Percentiles rank a stretch among this genome's conserved stretches.
Evolutionary conservation across 2,329 filamentous ascomycete species (phyloP).

Genomic region (Aureobasidium mangrovei): DNA sequence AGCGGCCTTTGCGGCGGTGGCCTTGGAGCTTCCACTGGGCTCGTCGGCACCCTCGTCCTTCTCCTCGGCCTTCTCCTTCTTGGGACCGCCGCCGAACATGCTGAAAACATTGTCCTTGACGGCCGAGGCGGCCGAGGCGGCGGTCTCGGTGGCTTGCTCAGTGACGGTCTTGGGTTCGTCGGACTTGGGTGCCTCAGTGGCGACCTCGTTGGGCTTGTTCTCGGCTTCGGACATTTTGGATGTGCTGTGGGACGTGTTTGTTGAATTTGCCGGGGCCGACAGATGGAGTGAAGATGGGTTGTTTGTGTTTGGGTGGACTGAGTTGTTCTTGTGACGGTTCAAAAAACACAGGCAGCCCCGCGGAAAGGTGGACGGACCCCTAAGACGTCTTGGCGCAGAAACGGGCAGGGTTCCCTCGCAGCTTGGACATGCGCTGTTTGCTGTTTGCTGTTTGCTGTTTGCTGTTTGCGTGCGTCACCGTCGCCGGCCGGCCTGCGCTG

Average conservation of each 20-base stretch:
- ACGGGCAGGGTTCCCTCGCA: too few species aligned
- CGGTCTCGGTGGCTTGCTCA: conserved; percentile 25
- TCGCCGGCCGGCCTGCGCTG: too few species aligned
- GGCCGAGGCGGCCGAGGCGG: conserved; percentile 29
- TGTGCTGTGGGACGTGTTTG: not conserved
- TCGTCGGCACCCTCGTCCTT: conserved; percentile 67
- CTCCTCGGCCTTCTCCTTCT: conserved; percentile 90
- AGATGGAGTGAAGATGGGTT: not conserved
- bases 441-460: too few species aligned
- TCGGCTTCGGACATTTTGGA: conserved; percentile 12
- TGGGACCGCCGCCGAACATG: conserved; percentile 96
- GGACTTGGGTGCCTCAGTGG: conserved; percentile 4
- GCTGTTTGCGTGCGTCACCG: too few species aligned
- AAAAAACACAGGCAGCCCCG: too few species aligned
- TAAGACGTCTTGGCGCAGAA: too few species aligned
- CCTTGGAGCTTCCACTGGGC: conserved; percentile 70
- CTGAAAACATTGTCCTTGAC: conserved; percentile 67
- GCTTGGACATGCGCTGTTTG: too few species aligned
- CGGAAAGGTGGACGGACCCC: too few species aligned
- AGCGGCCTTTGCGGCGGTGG: conserved; percentile 52
- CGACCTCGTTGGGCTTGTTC: conserved; percentile 13
- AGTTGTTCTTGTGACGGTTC: too few species aligned
- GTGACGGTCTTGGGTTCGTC: conserved; percentile 13
- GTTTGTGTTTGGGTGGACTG: too few species aligned
- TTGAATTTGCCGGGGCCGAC: not conserved